These are phyloP conservation scores for Petunia hybrid DNA, from an alignment of 305 asterid species.

Conservation along the genomic window DNA sequence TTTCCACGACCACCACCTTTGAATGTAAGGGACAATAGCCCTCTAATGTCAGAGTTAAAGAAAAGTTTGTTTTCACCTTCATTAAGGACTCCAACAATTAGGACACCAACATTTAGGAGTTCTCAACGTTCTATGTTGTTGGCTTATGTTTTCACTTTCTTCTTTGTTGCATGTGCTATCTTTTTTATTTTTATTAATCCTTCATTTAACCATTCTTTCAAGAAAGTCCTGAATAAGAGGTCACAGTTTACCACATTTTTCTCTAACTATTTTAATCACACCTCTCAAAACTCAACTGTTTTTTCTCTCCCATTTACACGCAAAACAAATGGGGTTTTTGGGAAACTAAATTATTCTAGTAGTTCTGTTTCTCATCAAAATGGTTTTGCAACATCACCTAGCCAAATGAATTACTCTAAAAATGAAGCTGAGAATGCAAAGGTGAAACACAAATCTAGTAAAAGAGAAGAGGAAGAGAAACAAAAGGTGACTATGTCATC, in stretches of 20 bases:
- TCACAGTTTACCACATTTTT: constrained; percentile 34
- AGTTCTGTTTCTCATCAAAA: constrained; percentile 10
- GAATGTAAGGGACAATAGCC: constrained; percentile 9
- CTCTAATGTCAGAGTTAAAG: constrained; percentile 39
- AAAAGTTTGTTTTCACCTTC: constrained; percentile 45
- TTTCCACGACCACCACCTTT: constrained; percentile 28
- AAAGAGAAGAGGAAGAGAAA: constrained; percentile 10
- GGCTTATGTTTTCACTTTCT: constrained; percentile 37
- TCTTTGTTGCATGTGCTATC: constrained; percentile 41
- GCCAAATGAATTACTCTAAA: background rate
- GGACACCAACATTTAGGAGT: constrained; percentile 35
- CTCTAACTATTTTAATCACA: constrained; percentile 16
- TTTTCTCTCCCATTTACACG: background rate
- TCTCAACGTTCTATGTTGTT: constrained; percentile 38
- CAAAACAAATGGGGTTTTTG: constrained; percentile 19
- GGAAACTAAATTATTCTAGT: constrained; percentile 12
- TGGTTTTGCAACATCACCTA: background rate
- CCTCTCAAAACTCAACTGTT: constrained; percentile 1
- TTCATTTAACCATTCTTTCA: constrained; percentile 43
- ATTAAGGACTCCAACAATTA: constrained; percentile 20
- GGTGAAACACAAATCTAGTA: constrained; percentile 14
- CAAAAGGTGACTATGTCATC: background rate
- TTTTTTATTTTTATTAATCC: constrained; percentile 41
- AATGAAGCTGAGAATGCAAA: constrained; percentile 28
- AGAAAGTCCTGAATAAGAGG: constrained; percentile 43